Evolutionary conservation across 129 eudicot genomes (phyloP).

Genomic region (Flaveria ramosissima): DNA sequence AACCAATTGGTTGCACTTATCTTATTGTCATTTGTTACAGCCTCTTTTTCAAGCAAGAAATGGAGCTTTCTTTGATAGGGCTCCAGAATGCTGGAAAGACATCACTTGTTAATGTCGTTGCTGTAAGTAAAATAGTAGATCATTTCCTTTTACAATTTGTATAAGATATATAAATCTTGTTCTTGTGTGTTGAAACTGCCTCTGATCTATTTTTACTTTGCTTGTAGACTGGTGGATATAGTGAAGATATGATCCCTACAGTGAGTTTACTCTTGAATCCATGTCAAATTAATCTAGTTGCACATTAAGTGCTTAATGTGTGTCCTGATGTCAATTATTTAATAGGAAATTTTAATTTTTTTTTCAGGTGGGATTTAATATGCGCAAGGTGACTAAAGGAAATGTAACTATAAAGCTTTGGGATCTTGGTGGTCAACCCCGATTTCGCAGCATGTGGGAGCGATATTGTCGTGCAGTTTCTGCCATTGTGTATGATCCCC

Average conservation of each 20-base stretch:
- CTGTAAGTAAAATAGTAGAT: slow-evolving; percentile 75
- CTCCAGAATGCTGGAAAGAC: slow-evolving; percentile 99
- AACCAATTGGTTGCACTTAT: slow-evolving; percentile 2
- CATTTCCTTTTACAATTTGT: slow-evolving; percentile 11
- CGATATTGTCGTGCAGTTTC: slow-evolving; percentile 99
- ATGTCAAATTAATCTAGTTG: neutral
- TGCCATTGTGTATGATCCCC: slow-evolving; percentile 83
- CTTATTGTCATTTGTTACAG: slow-evolving; percentile 44
- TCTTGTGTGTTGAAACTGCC: slow-evolving; percentile 12
- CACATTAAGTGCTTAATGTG: neutral
- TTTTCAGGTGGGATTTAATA: slow-evolving; percentile 91
- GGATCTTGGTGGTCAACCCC: slow-evolving; percentile 99
- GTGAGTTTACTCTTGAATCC: slow-evolving; percentile 44
- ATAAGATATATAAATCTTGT: neutral
- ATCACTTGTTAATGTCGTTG: slow-evolving; percentile 94
- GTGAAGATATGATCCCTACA: slow-evolving; percentile 98
- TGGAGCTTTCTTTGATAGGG: slow-evolving; percentile 97
- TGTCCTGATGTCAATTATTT: neutral
- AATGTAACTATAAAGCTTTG: slow-evolving; percentile 95
- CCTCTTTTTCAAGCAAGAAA: slow-evolving; percentile 98
- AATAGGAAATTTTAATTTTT: neutral
- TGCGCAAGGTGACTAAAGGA: slow-evolving; percentile 97
- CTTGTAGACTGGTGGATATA: slow-evolving; percentile 85
- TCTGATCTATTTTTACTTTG: slow-evolving; percentile 19
- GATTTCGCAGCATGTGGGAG: slow-evolving; percentile 99